phyloP scores from a whole-genome alignment of 306 rosid species.

The Quercus aquifolioides region DNA sequence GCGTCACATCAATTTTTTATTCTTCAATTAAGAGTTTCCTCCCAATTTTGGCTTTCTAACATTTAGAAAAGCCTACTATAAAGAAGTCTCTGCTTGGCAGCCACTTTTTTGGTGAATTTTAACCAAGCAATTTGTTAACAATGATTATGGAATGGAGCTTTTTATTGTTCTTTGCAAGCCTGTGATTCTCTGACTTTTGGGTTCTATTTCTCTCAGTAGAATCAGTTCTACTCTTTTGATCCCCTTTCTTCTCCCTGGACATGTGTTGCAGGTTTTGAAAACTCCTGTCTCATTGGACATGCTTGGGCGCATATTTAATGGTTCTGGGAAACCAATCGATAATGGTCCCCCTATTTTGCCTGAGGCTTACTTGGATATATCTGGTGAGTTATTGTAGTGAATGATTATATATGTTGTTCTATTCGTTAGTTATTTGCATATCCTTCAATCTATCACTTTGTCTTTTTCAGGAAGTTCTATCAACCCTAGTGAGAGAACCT shows the following conservation, averaged over 20 bases:
- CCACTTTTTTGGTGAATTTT: background rate
- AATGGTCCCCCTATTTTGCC: constrained; percentile 99
- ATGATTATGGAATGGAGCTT: background rate
- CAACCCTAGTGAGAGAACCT: constrained; percentile 99
- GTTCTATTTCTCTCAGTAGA: constrained; percentile 1
- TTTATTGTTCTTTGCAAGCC: background rate
- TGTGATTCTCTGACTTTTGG: constrained; percentile 18
- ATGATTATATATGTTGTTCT: background rate
- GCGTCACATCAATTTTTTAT: background rate
- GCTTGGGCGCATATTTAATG: constrained; percentile 99
- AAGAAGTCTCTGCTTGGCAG: background rate
- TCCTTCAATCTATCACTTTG: constrained; percentile 1
- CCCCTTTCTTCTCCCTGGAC: constrained; percentile 9
- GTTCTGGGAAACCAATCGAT: constrained; percentile 99
- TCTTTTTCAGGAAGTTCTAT: constrained; percentile 79
- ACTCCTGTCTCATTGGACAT: constrained; percentile 98
- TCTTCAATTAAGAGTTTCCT: constrained; percentile 13
- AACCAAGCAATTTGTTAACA: background rate
- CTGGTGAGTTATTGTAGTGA: constrained; percentile 52
- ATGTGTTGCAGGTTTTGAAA: constrained; percentile 73
- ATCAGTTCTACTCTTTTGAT: constrained; percentile 1
- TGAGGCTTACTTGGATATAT: constrained; percentile 97
- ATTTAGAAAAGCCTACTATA: background rate
- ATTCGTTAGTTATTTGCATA: background rate
- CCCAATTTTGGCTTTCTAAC: background rate